These are phyloP conservation scores for Tulasnella sp. DNA, from an alignment of 768 basidiomycete genomes.

Conservation along the genomic window DNA sequence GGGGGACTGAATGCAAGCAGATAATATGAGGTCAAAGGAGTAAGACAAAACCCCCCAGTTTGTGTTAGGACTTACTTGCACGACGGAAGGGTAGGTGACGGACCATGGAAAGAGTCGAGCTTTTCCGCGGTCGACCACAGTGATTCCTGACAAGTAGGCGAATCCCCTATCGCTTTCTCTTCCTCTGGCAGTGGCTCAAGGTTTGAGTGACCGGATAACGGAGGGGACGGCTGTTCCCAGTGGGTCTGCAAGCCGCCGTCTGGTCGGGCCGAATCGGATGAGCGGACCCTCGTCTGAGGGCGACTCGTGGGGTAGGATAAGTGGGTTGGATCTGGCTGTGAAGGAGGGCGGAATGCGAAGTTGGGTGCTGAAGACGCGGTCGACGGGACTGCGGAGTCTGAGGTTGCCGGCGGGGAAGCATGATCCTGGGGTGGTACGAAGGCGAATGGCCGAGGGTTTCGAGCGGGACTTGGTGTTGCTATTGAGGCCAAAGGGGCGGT, in stretches of 20 bases:
- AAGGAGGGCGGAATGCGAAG: neutral
- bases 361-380: neutral
- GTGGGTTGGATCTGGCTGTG: neutral
- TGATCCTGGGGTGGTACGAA: too few relatives aligned
- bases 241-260: neutral
- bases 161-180: neutral
- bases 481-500: neutral
- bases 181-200: neutral
- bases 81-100: neutral
- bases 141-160: neutral
- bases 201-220: neutral
- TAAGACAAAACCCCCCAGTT: neutral
- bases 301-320: neutral
- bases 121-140: neutral
- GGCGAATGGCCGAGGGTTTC: neutral
- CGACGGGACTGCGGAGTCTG: neutral
- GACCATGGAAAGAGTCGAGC: neutral
- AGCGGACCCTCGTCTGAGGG: neutral
- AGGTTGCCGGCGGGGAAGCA: neutral
- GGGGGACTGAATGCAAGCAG: too few relatives aligned
- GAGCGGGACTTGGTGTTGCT: neutral
- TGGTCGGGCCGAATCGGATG: neutral
- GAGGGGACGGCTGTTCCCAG: neutral
- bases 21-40: too few relatives aligned
- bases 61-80: neutral